Evolutionary conservation across 345 rosid genomes (phyloP).

Genomic region (Bruguiera parviflora): DNA sequence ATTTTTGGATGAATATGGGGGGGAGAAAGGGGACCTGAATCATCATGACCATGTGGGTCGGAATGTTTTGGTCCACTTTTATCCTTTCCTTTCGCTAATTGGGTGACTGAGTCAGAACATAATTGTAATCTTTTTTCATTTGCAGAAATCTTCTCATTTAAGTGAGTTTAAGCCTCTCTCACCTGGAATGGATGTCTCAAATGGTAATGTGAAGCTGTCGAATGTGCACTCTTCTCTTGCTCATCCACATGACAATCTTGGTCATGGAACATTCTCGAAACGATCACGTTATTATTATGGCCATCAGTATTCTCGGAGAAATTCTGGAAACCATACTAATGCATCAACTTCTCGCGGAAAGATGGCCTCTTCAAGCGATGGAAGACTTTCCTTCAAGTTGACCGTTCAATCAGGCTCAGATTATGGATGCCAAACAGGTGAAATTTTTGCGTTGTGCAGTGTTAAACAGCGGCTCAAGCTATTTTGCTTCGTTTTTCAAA

Average conservation of each 20-base stretch:
- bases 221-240: constrained; percentile 29
- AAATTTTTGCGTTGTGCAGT: neutral
- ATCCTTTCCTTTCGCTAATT: neutral
- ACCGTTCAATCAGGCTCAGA: constrained; percentile 29
- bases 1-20: neutral
- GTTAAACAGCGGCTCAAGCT: neutral
- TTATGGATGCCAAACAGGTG: constrained; percentile 34
- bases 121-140: neutral
- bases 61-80: neutral
- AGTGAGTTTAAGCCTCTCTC: constrained; percentile 15
- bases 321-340: constrained; percentile 34
- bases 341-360: constrained; percentile 45
- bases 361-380: constrained; percentile 27
- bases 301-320: constrained; percentile 50
- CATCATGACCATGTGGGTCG: neutral
- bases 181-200: constrained; percentile 32
- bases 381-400: constrained; percentile 38
- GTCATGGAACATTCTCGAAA: constrained; percentile 46
- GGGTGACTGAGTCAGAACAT: neutral
- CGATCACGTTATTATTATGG: constrained; percentile 53
- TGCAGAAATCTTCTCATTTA: constrained; percentile 33
- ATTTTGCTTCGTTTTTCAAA: neutral
- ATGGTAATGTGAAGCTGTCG: constrained; percentile 32
- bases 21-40: neutral
- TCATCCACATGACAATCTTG: constrained; percentile 37